Base-by-base conservation (phyloP, 139 green algal genomes). In the Tetratostichococcus sp. region DNA sequence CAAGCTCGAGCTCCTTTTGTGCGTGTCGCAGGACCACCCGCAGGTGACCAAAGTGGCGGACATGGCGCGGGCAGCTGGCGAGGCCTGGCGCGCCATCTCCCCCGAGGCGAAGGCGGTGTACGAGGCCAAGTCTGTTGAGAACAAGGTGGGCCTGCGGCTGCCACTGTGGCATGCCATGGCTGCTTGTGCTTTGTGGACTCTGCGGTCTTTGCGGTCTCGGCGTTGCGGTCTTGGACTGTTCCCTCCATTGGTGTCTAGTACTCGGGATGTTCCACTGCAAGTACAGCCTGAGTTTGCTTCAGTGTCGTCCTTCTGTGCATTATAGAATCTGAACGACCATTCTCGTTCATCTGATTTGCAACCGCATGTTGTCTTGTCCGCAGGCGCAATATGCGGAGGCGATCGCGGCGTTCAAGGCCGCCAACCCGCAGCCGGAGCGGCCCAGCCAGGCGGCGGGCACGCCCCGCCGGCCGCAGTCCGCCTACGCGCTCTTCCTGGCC, bases 401-500 rank as follows among this genome's bases (percentile, higher is more conserved):
- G 1, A 83, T 83, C 34, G 69, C 35, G 30, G 78, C 71, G 43
- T 83, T 75, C 65, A 59, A 83, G 11, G 68, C 70, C 43, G 78
- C 75, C 4, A 65, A 79, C 43, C 78, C 78, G 5, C 75, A 79
- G 34, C 78, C 78, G 2, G 65, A 32, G 26, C 69, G 73, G 58
- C 73, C 57, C 4, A 42, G 65, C 17, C 39, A 6, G 72, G 71
- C 43, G 69, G 69, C 35, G 68, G 67, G 5, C 50, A 59, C 23
- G 73, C 78, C 68, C 73, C 75, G 79, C 39, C 39, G 69, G 1
- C 73, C 78, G 26, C 78, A 83, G 78, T 73, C 35, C 32, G 78
- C 78, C 35, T 83, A 79, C 78, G 75, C 76, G 43, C 78, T 83
- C 73, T 83, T 79, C 65, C 73, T 79, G 2, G 69, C 58, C 26